Evolutionary conservation across 352 stramenopile genomes (phyloP), one percentile per base, ranked within the genome.

Genomic region (Globisporangium okanoganense): DNA sequence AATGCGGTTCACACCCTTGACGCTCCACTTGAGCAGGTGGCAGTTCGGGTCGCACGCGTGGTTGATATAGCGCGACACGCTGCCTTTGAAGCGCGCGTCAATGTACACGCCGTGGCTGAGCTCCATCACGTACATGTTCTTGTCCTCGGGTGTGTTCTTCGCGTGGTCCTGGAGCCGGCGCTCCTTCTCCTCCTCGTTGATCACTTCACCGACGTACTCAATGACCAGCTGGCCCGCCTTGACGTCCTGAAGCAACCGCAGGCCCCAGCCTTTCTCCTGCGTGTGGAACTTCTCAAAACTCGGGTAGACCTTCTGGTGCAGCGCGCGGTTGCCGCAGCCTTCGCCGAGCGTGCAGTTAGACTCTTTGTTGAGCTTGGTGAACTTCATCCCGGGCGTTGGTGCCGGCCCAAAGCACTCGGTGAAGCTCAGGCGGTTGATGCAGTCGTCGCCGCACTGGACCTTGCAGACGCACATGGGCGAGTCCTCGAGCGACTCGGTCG

Each of bases 1-100:
- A 62, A 98, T 97, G 43, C 92, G 87, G 61, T 96, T 96, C 44
- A 94, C 76, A 41, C 93, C 95, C 43, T 83, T 85, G 31, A 98
- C 95, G 56, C 93, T 96, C 96, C 96, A 99, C 68, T 97, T 96
- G 65, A 98, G 75, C 36, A 98, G 72, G 14, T 90, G 82, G 69
- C 94, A 98, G 69, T 99, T 99, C 0, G 96, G 96, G 33, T 98
- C 87, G 65, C 95, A 99, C 12, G 89, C 97, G 74, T 99, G 96
- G 72, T 99, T 99, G 70, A 99, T 98, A 72, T 98, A 98, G 25
- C 96, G 88, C 22, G 95, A 98, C 25, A 97, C 85, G 57, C 92
- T 96, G 20, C 96, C 96, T 63, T 96, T 90, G 62, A 94, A 87
- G 5, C 92, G 85, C 22, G 96, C 96, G 72, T 99, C 96, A 43